Conservation (phyloP, 306 rosid species). For the Mucuna pruriens region DNA sequence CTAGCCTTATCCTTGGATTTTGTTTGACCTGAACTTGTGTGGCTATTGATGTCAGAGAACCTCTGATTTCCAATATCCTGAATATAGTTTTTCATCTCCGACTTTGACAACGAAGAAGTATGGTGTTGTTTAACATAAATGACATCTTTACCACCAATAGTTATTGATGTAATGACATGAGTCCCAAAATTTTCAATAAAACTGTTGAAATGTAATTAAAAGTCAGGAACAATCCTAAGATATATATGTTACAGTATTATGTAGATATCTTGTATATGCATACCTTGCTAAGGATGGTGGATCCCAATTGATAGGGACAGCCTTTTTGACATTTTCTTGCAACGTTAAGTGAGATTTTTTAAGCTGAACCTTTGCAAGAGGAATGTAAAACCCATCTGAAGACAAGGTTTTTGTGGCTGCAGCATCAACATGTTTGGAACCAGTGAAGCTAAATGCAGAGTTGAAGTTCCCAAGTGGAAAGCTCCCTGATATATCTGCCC, state of each 20-base stretch:
- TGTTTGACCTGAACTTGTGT: constrained; percentile 62
- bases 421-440: constrained; percentile 73
- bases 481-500: constrained; percentile 64
- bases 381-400: constrained; percentile 73
- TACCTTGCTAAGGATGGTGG: constrained; percentile 82
- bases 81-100: constrained; percentile 74
- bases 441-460: constrained; percentile 86
- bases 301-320: constrained; percentile 76
- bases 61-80: constrained; percentile 79
- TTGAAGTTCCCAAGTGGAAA: constrained; percentile 87
- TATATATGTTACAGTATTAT: constrained; percentile 12
- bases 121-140: constrained; percentile 82
- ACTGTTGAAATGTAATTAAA: constrained; percentile 54
- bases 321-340: constrained; percentile 68
- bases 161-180: constrained; percentile 75
- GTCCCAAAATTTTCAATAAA: constrained; percentile 87
- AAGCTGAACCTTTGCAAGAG: constrained; percentile 81
- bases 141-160: constrained; percentile 88
- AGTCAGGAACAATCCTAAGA: constrained; percentile 36
- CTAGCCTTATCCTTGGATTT: constrained; percentile 80
- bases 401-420: constrained; percentile 74
- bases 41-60: constrained; percentile 61
- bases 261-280: constrained; percentile 26
- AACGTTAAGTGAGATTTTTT: constrained; percentile 50
- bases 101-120: constrained; percentile 67